Percentiles rank a stretch among this genome's conserved stretches.
phyloP scores from a whole-genome alignment of 2,329 filamentous ascomycete genomes.

The Sodiomyces alkalinus region DNA sequence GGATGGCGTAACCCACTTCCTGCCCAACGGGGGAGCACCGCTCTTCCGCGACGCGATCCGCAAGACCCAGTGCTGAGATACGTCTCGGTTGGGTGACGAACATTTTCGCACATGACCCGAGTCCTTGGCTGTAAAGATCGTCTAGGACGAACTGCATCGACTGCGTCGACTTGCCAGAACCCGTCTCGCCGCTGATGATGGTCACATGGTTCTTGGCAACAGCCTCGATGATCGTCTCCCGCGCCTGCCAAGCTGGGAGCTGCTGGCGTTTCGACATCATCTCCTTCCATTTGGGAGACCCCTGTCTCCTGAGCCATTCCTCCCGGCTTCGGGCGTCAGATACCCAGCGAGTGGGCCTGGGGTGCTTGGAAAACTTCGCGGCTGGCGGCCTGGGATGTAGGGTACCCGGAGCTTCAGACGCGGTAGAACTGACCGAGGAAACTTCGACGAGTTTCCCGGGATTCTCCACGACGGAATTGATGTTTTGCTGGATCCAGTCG shows the following conservation, averaged over 20 bases:
- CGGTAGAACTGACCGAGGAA: conserved; percentile 58
- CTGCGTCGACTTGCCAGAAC: conserved; percentile 93
- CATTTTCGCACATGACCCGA: conserved; percentile 72
- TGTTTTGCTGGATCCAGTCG: conserved; percentile 81
- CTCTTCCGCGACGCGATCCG: conserved; percentile 88
- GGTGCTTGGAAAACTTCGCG: conserved; percentile 25
- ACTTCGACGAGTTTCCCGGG: conserved; percentile 78
- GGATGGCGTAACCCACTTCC: conserved; percentile 83
- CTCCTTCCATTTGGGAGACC: conserved; percentile 47
- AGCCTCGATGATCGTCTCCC: conserved; percentile 59
- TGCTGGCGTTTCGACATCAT: conserved; percentile 61
- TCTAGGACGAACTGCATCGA: conserved; percentile 93
- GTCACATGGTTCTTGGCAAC: conserved; percentile 73
- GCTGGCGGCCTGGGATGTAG: conserved; percentile 11
- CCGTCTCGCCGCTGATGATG: conserved; percentile 93
- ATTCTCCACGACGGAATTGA: conserved; percentile 67
- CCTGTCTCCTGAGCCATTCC: conserved; percentile 57
- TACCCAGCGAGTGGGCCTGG: conserved; percentile 48
- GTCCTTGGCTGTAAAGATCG: conserved; percentile 61
- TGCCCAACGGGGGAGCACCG: conserved; percentile 67
- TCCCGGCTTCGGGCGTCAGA: conserved; percentile 43
- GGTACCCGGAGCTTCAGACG: conserved; percentile 32
- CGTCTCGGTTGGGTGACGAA: conserved; percentile 90
- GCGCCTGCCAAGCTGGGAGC: conserved; percentile 78
- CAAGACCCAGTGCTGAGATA: conserved; percentile 86